Percentiles rank a stretch among this genome's conserved stretches.
These are phyloP conservation scores for Chalaropsis ovoidea DNA, from an alignment of 2,329 filamentous ascomycete genomes.

Conservation along the genomic window DNA sequence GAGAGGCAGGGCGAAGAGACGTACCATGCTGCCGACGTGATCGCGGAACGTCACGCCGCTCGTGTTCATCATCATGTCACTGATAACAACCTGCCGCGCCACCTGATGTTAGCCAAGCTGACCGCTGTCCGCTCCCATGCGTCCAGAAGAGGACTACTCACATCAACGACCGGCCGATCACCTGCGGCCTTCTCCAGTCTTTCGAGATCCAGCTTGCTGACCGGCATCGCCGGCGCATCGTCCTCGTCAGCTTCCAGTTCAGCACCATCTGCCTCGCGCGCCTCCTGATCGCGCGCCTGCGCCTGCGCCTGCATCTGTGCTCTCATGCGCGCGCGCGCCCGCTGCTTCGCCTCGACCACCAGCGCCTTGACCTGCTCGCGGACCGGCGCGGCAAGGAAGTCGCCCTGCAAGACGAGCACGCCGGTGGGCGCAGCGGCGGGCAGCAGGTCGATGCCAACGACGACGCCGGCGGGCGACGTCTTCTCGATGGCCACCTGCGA, in stretches of 20 bases:
- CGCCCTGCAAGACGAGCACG: slow-evolving; percentile 89
- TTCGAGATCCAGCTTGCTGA: not conserved
- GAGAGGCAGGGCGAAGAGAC: slow-evolving; percentile 30
- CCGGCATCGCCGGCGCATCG: not conserved
- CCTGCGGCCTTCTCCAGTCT: not conserved
- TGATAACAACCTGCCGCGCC: slow-evolving; percentile 61
- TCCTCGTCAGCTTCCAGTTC: slow-evolving; percentile 27
- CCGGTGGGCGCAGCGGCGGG: slow-evolving; percentile 83
- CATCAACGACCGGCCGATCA: slow-evolving; percentile 14
- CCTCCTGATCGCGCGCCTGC: slow-evolving; percentile 27
- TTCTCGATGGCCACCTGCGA: slow-evolving; percentile 70
- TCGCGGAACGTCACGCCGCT: slow-evolving; percentile 79
- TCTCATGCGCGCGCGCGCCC: slow-evolving; percentile 22
- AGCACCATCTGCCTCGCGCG: slow-evolving; percentile 20
- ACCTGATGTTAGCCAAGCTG: not conserved
- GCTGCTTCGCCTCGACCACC: slow-evolving; percentile 48
- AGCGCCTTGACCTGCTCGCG: slow-evolving; percentile 67
- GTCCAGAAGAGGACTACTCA: slow-evolving; percentile 7
- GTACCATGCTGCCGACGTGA: slow-evolving; percentile 88
- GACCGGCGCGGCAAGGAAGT: slow-evolving; percentile 71
- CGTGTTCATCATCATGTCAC: slow-evolving; percentile 99
- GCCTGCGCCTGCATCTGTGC: slow-evolving; percentile 25
- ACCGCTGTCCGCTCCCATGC: not conserved
- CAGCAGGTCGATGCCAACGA: slow-evolving; percentile 89
- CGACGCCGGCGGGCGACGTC: slow-evolving; percentile 64